Percentiles rank a stretch among this genome's conserved stretches.
Evolutionary conservation across 2,329 filamentous ascomycete species (phyloP).

Genomic region (Hypomyces rosellus): DNA sequence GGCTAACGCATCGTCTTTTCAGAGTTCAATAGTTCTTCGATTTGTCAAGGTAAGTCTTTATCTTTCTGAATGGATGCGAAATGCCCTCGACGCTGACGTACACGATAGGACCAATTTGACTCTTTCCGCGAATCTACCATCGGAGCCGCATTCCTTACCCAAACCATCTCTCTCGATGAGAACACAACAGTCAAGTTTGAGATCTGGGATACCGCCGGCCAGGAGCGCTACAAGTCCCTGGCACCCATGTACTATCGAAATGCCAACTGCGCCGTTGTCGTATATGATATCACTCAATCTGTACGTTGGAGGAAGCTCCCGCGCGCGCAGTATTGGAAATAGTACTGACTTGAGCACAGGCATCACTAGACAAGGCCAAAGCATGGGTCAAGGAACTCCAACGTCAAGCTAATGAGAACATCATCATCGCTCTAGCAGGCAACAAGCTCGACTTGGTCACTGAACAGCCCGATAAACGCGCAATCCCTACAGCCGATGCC

Average conservation of each 20-base stretch:
- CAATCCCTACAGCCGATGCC: constrained; percentile 80
- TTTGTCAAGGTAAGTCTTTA: constrained; percentile 77
- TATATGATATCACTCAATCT: constrained; percentile 98
- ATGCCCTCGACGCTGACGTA: constrained; percentile 11
- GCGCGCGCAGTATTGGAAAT: neutral
- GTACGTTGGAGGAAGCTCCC: constrained; percentile 48
- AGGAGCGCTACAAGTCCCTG: constrained; percentile 97
- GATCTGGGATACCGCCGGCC: constrained; percentile 98
- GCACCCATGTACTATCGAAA: constrained; percentile 99
- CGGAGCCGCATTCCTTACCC: constrained; percentile 95
- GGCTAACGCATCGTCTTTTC: constrained; percentile 10
- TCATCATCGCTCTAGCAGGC: constrained; percentile 94
- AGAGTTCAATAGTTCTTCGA: constrained; percentile 96
- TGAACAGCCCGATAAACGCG: constrained; percentile 92
- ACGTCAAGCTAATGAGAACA: constrained; percentile 98
- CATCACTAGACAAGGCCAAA: constrained; percentile 97
- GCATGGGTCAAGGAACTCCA: constrained; percentile 99
- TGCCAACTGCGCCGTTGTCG: constrained; percentile 97
- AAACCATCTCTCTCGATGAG: constrained; percentile 97
- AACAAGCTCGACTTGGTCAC: constrained; percentile 97
- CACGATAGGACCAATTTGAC: constrained; percentile 89
- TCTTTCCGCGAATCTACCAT: constrained; percentile 95
- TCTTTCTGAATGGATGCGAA: neutral
- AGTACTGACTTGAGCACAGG: constrained; percentile 43
- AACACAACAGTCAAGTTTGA: constrained; percentile 99